Conservation (phyloP, 2,329 filamentous ascomycete species). For the Ascomycota sp. region DNA sequence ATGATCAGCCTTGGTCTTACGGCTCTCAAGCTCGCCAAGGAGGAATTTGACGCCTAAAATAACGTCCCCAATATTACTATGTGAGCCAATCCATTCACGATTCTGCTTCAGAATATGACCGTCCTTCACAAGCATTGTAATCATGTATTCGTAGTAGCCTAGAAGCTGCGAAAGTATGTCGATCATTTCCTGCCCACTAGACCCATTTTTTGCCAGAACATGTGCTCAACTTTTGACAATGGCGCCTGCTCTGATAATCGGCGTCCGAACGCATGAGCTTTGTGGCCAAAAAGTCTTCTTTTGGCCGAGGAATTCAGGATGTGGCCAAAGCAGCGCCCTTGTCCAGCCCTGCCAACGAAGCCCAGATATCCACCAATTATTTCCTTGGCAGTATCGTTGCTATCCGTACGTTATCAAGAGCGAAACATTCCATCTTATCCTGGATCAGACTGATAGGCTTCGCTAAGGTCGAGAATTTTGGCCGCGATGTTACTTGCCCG, state of each 20-base stretch:
- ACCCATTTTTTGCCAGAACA: no score
- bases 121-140: no score
- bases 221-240: not conserved
- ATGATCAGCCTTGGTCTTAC: no score
- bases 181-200: no score
- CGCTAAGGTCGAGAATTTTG: not conserved
- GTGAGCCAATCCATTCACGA: no score
- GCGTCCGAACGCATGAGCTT: not conserved
- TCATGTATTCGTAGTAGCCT: no score
- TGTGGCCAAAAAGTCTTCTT: not conserved
- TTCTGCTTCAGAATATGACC: no score
- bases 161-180: no score
- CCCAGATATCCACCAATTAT: not conserved
- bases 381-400: no score
- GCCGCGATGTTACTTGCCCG: not conserved
- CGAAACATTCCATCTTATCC: not conserved
- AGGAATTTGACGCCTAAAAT: no score
- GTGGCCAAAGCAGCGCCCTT: not conserved
- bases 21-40: no score
- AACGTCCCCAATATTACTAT: no score
- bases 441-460: not conserved
- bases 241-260: not conserved
- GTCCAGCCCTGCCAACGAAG: not conserved
- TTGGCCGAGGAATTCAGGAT: not conserved
- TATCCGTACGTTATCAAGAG: not conserved